Conservation (phyloP, 768 basidiomycete species). For the Holtermannia corniformis region DNA sequence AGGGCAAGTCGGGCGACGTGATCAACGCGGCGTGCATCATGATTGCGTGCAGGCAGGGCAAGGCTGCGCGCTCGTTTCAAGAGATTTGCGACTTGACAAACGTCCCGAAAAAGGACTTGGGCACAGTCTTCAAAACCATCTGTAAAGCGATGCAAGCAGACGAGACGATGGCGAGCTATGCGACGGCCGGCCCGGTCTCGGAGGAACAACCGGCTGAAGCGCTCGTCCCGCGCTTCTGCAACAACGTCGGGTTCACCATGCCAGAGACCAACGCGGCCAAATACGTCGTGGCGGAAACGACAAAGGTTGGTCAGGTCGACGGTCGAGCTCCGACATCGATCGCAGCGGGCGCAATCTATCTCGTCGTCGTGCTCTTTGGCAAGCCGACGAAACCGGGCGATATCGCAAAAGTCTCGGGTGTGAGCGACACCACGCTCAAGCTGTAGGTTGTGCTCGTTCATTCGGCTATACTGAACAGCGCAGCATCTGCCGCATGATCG, state of each 20-base stretch:
- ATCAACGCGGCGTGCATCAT: conserved; percentile 97
- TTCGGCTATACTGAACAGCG: not conserved
- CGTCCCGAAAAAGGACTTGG: conserved; percentile 87
- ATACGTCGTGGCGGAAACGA: conserved; percentile 35
- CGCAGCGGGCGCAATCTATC: conserved; percentile 92
- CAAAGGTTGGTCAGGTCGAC: conserved; percentile 50
- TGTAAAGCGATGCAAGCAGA: conserved; percentile 68
- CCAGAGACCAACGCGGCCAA: conserved; percentile 36
- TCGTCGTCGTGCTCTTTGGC: conserved; percentile 74
- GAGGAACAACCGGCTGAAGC: conserved; percentile 19
- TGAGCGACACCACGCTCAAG: conserved; percentile 92
- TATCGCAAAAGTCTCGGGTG: conserved; percentile 81
- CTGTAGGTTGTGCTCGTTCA: conserved; percentile 39
- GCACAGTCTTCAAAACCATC: conserved; percentile 83
- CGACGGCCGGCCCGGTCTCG: conserved; percentile 13
- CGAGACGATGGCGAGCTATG: not conserved
- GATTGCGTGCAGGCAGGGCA: conserved; percentile 88
- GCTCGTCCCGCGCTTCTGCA: conserved; percentile 27
- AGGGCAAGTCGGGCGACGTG: conserved; percentile 82
- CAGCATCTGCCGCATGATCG: conserved; percentile 30
- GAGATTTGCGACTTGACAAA: conserved; percentile 89
- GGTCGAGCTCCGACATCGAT: conserved; percentile 96
- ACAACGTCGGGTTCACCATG: conserved; percentile 35
- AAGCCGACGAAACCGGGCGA: conserved; percentile 67
- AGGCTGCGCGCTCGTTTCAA: conserved; percentile 90